These are phyloP conservation scores for Xylaria intraflava DNA, from an alignment of 495 filamentous ascomycete genomes.

Conservation along the genomic window DNA sequence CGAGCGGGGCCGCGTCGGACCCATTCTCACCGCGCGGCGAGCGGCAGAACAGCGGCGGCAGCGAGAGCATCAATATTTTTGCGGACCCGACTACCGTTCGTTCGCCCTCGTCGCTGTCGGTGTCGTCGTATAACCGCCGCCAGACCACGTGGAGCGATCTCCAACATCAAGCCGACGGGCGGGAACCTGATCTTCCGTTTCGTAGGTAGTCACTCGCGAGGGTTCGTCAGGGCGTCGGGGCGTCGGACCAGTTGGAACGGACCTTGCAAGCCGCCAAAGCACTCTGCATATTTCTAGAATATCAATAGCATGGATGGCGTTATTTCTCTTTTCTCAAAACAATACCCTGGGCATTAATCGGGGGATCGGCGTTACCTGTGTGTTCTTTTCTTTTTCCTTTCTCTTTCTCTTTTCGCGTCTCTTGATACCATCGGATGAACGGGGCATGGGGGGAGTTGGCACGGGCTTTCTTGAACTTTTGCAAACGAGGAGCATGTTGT, in stretches of 20 bases:
- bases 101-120: too few species aligned
- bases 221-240: too few species aligned
- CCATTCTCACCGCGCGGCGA: slow-evolving; percentile 28
- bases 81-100: slow-evolving; percentile 49
- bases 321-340: background rate
- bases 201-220: too few species aligned
- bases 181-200: background rate
- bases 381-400: too few species aligned
- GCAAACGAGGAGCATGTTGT: too few species aligned
- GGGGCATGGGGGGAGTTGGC: background rate
- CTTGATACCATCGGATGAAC: background rate
- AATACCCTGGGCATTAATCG: slow-evolving; percentile 1
- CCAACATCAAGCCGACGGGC: slow-evolving; percentile 20
- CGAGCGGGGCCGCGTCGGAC: background rate
- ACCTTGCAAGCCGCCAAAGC: too few species aligned
- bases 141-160: slow-evolving; percentile 25
- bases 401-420: too few species aligned
- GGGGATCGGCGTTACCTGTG: too few species aligned
- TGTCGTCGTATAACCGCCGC: slow-evolving; percentile 6
- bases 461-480: too few species aligned
- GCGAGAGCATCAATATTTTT: slow-evolving; percentile 64
- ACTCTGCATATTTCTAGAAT: too few species aligned
- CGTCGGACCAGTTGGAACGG: too few species aligned
- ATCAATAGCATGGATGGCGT: slow-evolving; percentile 2
- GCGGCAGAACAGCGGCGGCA: slow-evolving; percentile 47